phyloP scores from a whole-genome alignment of 2,329 filamentous ascomycete species.

The Calycina marina region DNA sequence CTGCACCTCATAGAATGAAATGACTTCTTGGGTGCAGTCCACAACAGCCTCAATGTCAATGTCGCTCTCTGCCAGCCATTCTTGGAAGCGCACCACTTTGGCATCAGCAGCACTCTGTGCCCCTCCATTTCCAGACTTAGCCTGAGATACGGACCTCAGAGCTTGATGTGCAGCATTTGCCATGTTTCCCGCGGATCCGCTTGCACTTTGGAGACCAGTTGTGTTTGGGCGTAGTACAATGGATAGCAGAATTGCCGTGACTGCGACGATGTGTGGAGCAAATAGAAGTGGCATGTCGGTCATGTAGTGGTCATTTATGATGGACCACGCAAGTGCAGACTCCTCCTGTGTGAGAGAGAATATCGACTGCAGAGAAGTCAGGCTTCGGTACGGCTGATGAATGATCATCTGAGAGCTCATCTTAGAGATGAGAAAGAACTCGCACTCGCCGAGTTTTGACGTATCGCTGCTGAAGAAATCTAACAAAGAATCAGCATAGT shows the following conservation, averaged over 20 bases:
- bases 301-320: conserved; percentile 61
- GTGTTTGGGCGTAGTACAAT: conserved; percentile 49
- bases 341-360: conserved; percentile 51
- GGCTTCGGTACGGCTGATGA: conserved; percentile 57
- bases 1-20: conserved; percentile 50
- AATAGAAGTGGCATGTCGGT: conserved; percentile 56
- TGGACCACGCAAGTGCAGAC: conserved; percentile 48
- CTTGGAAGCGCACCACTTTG: conserved; percentile 38
- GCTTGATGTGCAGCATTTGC: conserved; percentile 21
- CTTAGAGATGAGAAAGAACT: conserved; percentile 60
- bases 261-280: conserved; percentile 53
- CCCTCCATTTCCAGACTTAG: conserved; percentile 10
- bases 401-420: conserved; percentile 62
- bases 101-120: conserved; percentile 10
- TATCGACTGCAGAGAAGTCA: conserved; percentile 44
- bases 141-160: conserved; percentile 17
- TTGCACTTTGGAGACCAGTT: conserved; percentile 29
- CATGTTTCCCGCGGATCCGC: conserved; percentile 22
- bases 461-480: conserved; percentile 50
- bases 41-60: conserved; percentile 55
- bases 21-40: conserved; percentile 57
- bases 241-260: conserved; percentile 55
- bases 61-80: conserved; percentile 56
- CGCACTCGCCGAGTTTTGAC: conserved; percentile 58
- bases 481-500: conserved; percentile 13